phyloP scores from a whole-genome alignment of 768 basidiomycete genomes.

The Hirschioporus abietinus region DNA sequence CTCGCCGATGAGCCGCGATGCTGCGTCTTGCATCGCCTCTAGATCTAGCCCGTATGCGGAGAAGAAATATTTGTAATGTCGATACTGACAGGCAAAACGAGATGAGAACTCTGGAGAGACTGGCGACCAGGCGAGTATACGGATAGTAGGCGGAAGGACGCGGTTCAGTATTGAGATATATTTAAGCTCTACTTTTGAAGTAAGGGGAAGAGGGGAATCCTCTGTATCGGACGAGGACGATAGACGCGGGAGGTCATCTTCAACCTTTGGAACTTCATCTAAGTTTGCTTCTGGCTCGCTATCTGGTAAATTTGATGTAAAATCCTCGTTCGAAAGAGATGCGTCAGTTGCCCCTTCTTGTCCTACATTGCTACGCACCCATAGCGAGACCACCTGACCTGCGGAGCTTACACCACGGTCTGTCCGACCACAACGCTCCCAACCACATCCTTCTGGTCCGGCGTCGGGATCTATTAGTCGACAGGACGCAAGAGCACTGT shows the following conservation, averaged over 20 bases:
- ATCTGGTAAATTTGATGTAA: background rate
- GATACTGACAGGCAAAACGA: constrained; percentile 76
- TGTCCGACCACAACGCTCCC: constrained; percentile 89
- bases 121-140: constrained; percentile 92
- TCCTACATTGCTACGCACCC: constrained; percentile 71
- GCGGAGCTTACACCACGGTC: constrained; percentile 93
- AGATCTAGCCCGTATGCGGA: constrained; percentile 62
- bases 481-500: constrained; percentile 71
- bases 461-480: constrained; percentile 68
- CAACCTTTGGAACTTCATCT: constrained; percentile 27
- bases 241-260: constrained; percentile 11
- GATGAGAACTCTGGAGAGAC: constrained; percentile 76
- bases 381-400: constrained; percentile 89
- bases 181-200: constrained; percentile 49
- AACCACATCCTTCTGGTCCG: constrained; percentile 83
- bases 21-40: constrained; percentile 69
- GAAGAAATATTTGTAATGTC: constrained; percentile 99
- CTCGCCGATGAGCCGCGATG: constrained; percentile 67
- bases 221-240: constrained; percentile 12
- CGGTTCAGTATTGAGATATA: constrained; percentile 82
- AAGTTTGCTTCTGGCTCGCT: background rate
- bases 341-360: constrained; percentile 1
- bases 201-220: background rate
- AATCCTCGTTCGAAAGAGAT: background rate
- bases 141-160: constrained; percentile 83